Evolutionary conservation across 306 rosid species (phyloP), one percentile per base, ranked within the genome.

Genomic region (Malus fusca): DNA sequence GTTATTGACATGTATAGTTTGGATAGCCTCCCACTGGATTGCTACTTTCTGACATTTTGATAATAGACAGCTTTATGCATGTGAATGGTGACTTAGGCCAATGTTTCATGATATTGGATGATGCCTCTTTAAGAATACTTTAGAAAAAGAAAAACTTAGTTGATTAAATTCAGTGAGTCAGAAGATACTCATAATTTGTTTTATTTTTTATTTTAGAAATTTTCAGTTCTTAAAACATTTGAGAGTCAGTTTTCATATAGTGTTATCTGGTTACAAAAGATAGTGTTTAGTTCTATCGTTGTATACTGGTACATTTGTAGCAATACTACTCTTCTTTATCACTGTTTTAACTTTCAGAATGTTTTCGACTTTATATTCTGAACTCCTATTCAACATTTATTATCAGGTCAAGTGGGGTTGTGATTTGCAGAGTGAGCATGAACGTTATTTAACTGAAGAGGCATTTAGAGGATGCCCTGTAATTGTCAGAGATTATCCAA

Each of bases 341-440:
- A 77, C 46, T 74, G 15, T 37, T 65, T 65, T 64, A 28, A 79
- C 65, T 55, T 69, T 70, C 62, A 56, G 5, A 52, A 76, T 73
- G 56, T 30, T 73, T 72, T 73, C 43, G 35, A 42, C 31, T 75
- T 66, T 25, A 14, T 12, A n/a, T 25, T 71, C 69, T 53, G 60
- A 75, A 68, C 76, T 13, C 73, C 17, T 78, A 55, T 74, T 66
- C 48, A 69, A 14, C 66, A 31, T 44, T 75, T 68, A 5, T 68
- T 74, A 43, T 15, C 73, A 95, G 98, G 96, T 95, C 78, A 86
- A 88, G 85, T 95, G 98, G 97, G 98, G 98, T 13, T 90, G 90
- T 83, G 98, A 95, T 87, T 85, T 95, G 79, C 98, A 95, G 84
- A 95, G 98, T 71, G 98, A 95, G 84, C 98, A 95, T 22, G 98